Evolutionary conservation across 2,329 filamentous ascomycete genomes (phyloP).

Genomic region (Cordyceps fumosorosea): DNA sequence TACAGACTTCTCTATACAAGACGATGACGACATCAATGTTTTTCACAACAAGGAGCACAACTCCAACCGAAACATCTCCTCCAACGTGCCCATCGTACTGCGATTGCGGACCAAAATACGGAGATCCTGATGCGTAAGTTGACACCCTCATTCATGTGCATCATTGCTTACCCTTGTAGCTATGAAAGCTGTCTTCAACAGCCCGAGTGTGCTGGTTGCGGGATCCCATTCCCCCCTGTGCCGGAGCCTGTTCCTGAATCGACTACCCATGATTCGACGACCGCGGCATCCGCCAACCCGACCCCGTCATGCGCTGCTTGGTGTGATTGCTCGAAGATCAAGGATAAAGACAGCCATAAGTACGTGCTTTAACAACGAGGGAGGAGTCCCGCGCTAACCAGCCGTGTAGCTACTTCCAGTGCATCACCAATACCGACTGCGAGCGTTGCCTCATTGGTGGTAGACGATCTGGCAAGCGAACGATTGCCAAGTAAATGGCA

Average conservation of each 20-base stretch:
- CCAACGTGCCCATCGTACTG: conserved; percentile 9
- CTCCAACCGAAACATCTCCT: not conserved
- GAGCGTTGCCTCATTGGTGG: conserved; percentile 17
- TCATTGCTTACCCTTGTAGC: not conserved
- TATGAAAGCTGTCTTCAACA: conserved; percentile 4
- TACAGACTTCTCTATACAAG: not conserved
- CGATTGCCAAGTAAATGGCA: not conserved
- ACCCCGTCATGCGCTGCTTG: conserved; percentile 16
- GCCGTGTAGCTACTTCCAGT: conserved; percentile 22
- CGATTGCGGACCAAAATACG: conserved; percentile 9
- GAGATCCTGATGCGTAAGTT: conserved; percentile 7
- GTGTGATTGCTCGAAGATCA: conserved; percentile 24
- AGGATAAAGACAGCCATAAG: conserved; percentile 21
- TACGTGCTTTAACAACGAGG: conserved; percentile 11
- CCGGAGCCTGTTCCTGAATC: not conserved
- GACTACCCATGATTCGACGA: conserved; percentile 4
- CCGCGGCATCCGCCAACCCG: not conserved
- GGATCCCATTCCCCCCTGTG: conserved; percentile 4
- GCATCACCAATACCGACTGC: conserved; percentile 21
- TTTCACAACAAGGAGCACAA: not conserved
- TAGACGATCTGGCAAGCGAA: not conserved
- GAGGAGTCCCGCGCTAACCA: not conserved
- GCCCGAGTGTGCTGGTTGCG: conserved; percentile 10
- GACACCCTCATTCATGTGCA: not conserved
- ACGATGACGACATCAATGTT: not conserved